These are phyloP conservation scores for Phytophthora fragariae DNA, from an alignment of 352 stramenopile species.

Conservation along the genomic window DNA sequence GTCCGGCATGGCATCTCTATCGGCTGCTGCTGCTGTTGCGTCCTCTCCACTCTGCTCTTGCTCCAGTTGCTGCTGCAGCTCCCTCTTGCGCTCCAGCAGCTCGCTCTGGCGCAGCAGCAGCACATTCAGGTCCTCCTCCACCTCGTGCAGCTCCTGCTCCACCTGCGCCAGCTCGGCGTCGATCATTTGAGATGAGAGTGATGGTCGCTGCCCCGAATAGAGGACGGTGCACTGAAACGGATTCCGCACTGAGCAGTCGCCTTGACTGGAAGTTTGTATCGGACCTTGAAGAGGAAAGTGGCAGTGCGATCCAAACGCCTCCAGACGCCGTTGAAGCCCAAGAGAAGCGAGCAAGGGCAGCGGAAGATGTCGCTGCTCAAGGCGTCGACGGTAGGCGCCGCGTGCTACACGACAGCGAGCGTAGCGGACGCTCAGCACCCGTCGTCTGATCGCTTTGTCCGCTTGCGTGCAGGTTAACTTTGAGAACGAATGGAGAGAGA, in stretches of 20 bases:
- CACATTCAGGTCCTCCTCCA: conserved; percentile 63
- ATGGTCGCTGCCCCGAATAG: neutral
- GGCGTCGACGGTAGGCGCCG: conserved; percentile 64
- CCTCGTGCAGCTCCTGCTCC: conserved; percentile 58
- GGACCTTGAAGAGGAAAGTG: conserved; percentile 34
- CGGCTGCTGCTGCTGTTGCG: neutral
- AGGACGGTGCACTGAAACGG: neutral
- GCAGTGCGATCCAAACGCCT: conserved; percentile 25
- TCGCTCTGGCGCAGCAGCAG: conserved; percentile 64
- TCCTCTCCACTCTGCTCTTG: conserved; percentile 6
- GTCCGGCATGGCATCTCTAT: conserved; percentile 18
- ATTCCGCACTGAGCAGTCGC: conserved; percentile 26
- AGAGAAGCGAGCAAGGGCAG: neutral
- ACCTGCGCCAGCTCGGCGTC: conserved; percentile 57
- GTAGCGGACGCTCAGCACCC: neutral
- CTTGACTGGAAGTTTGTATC: conserved; percentile 28
- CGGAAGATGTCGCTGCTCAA: conserved; percentile 82
- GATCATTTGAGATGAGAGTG: conserved; percentile 16
- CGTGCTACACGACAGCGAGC: neutral
- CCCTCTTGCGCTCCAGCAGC: conserved; percentile 52
- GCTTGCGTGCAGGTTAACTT: conserved; percentile 74
- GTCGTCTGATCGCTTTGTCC: conserved; percentile 10
- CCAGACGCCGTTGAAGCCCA: neutral
- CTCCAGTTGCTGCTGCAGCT: conserved; percentile 49
- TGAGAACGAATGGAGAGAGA: conserved; percentile 84